Evolutionary conservation across 345 rosid genomes (phyloP), one percentile per base, ranked within the genome.

Genomic region (Bretschneidera sinensis): DNA sequence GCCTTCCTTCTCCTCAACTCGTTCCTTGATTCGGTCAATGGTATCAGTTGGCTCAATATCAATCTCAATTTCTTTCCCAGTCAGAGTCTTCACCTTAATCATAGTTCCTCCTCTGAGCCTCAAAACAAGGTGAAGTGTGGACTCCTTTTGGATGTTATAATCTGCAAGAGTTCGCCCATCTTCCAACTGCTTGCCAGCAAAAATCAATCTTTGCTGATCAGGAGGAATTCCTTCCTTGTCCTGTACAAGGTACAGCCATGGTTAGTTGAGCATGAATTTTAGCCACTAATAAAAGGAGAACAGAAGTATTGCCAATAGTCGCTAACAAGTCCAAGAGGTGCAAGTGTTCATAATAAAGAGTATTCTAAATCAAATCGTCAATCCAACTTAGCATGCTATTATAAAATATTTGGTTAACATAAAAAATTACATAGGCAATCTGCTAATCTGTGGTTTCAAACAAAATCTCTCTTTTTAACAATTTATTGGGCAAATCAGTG

Each of bases 141-240:
- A 92, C 83, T 89, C 98, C 84, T 87, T 92, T 58, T 89, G 95
- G 75, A 92, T 89, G 74, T 82, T 87, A 73, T 92, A 92, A 73
- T 87, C 97, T 0, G 94, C 94, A 47, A 92, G 81, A 9, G 98
- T 92, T 43, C 95, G 70, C 0, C 97, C 98, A 84, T 92, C 97
- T 76, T 94, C 99, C 61, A 90, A 80, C 59, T 94, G 96, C 76
- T 89, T 92, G 7, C 99, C 97, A 9, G 96, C 96, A 75, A 92
- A 92, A 21, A 90, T 92, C 76, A 92, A 73, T 64, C 96, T 86
- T 60, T 92, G 99, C 68, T 92, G 97, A 69, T 89, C 97, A 0
- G 96, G 95, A 61, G 96, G 90, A 34, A 89, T 92, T n/a, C 98
- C 97, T 67, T 89, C 97, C 74, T 89, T 92, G 79, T 92, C 97